phyloP scores from a whole-genome alignment of 2,329 filamentous ascomycete genomes.

The Colletotrichum higginsianum region DNA sequence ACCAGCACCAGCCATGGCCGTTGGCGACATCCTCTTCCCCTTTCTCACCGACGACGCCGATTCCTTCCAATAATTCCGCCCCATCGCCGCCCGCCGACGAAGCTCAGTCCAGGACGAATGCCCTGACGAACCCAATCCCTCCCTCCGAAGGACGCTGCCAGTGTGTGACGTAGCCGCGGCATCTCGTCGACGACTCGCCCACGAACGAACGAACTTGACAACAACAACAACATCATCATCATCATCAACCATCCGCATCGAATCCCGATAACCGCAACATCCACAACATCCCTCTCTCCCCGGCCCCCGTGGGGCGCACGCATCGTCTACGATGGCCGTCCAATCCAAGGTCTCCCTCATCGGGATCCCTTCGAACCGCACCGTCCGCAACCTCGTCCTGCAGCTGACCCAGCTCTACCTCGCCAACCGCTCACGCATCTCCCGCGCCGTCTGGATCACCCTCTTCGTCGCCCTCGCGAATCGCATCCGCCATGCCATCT shows the following conservation, averaged over 20 bases:
- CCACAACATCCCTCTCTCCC: neutral
- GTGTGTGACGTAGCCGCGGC: conserved; percentile 29
- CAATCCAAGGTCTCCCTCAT: conserved; percentile 80
- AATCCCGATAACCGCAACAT: neutral
- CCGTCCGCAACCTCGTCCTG: conserved; percentile 75
- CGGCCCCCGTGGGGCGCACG: conserved; percentile 8
- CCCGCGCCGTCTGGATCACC: conserved; percentile 85
- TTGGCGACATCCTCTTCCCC: conserved; percentile 20
- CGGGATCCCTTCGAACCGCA: conserved; percentile 65
- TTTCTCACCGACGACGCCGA: conserved; percentile 14
- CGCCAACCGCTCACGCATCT: conserved; percentile 84
- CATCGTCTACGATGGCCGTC: conserved; percentile 71
- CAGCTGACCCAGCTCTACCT: conserved; percentile 82
- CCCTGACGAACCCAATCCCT: conserved; percentile 6
- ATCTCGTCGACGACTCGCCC: neutral
- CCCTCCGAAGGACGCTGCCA: neutral
- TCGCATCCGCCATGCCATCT: conserved; percentile 91
- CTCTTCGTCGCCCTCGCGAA: conserved; percentile 86
- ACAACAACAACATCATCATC: neutral
- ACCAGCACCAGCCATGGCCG: conserved; percentile 17
- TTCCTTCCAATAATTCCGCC: neutral
- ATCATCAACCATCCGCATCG: neutral
- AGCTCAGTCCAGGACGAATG: conserved; percentile 27
- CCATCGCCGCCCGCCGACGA: neutral
- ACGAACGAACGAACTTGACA: too few species aligned